Conservation (phyloP, 2,329 filamentous ascomycete species). For the Sporothrix dimorphospora region DNA sequence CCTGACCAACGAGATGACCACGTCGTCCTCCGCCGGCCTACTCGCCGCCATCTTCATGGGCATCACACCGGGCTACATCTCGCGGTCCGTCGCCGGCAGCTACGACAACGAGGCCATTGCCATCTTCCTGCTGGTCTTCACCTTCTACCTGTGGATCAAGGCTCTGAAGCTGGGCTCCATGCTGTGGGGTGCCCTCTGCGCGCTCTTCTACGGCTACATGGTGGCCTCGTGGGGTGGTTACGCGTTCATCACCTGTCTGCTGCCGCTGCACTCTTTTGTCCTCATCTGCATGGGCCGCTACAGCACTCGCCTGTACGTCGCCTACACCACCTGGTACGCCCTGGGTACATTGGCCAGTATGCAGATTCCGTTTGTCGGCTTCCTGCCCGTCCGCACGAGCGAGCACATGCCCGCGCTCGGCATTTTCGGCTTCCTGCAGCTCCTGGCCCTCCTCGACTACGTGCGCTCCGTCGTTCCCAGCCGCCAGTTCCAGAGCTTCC, state of each 20-base stretch:
- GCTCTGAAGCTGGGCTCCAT: slow-evolving; percentile 94
- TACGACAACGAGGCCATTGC: slow-evolving; percentile 99
- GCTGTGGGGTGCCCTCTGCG: slow-evolving; percentile 93
- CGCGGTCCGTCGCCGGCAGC: slow-evolving; percentile 93
- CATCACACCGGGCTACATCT: slow-evolving; percentile 96
- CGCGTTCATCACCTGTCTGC: slow-evolving; percentile 97
- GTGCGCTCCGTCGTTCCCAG: slow-evolving; percentile 84
- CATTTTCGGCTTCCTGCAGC: slow-evolving; percentile 92
- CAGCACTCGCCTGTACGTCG: slow-evolving; percentile 90
- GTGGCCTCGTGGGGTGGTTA: slow-evolving; percentile 99
- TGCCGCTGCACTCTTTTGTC: slow-evolving; percentile 91
- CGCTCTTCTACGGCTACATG: slow-evolving; percentile 99
- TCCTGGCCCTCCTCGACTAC: slow-evolving; percentile 90
- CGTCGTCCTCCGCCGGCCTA: slow-evolving; percentile 91
- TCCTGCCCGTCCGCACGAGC: slow-evolving; percentile 92
- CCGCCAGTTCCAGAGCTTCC: slow-evolving; percentile 91
- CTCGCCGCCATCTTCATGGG: slow-evolving; percentile 96
- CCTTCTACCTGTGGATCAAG: slow-evolving; percentile 99
- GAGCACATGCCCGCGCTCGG: slow-evolving; percentile 98
- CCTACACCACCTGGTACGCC: slow-evolving; percentile 98
- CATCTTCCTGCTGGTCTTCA: slow-evolving; percentile 97
- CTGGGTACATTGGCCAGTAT: slow-evolving; percentile 95
- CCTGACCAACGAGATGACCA: slow-evolving; percentile 94
- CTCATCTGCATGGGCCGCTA: slow-evolving; percentile 96
- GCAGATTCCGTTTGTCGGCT: slow-evolving; percentile 99